A percentile compares a stretch with the other conserved stretches of the same genome.
Conservation (phyloP, 2,329 filamentous ascomycete species). For the Fusarium torreyae region DNA sequence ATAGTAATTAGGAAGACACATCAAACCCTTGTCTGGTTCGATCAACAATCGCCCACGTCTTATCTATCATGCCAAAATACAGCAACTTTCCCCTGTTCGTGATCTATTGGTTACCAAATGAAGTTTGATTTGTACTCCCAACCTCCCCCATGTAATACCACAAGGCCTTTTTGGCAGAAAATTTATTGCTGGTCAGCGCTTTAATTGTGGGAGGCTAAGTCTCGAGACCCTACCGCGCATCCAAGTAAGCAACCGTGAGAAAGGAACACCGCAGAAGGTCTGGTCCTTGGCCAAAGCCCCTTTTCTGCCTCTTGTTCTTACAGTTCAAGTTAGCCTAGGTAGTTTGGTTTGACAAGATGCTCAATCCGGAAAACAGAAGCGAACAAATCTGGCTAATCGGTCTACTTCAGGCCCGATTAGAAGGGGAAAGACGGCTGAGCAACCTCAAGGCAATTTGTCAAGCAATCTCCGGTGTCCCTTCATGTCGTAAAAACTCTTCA, state of each 20-base stretch:
- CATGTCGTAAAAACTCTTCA: background rate
- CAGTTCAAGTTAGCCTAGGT: constrained; percentile 21
- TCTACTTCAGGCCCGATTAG: constrained; percentile 32
- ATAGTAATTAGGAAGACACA: background rate
- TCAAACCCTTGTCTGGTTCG: background rate
- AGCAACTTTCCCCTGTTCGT: constrained; percentile 3
- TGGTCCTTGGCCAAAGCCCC: constrained; percentile 24
- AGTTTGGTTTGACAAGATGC: constrained; percentile 46
- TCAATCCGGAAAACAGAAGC: constrained; percentile 60
- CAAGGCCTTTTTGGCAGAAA: constrained; percentile 13
- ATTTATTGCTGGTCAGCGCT: constrained; percentile 1
- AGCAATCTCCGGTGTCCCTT: constrained; percentile 16
- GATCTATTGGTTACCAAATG: constrained; percentile 48
- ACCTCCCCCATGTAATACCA: constrained; percentile 37
- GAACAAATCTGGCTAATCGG: constrained; percentile 54
- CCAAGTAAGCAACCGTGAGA: constrained; percentile 40
- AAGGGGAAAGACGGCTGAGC: constrained; percentile 28
- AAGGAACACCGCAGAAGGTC: constrained; percentile 38
- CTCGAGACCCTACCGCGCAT: constrained; percentile 27
- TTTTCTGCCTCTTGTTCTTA: constrained; percentile 28
- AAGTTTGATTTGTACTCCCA: constrained; percentile 37
- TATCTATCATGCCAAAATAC: constrained; percentile 20
- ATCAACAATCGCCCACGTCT: background rate
- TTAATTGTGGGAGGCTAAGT: constrained; percentile 10
- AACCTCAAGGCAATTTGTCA: constrained; percentile 6